Evolutionary conservation across 2,329 filamentous ascomycete species (phyloP), one percentile per base, ranked within the genome.

Genomic region (Neophaeococcomyces mojaviensis): DNA sequence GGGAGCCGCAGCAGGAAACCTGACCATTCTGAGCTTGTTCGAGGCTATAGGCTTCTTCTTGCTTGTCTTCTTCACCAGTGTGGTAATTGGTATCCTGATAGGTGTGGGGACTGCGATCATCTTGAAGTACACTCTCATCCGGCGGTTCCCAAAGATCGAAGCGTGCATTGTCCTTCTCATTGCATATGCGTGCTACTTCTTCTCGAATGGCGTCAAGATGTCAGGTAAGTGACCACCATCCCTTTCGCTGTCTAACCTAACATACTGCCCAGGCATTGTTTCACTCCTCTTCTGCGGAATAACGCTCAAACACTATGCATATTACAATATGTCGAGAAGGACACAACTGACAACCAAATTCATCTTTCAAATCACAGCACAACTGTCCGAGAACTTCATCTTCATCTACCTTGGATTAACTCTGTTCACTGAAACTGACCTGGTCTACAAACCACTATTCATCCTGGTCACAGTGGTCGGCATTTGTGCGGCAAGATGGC

Each of bases 251-350:
- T 28, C 24, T 28, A 28, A 28, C 5, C 24, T 28, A 28, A 28
- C 24, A 60, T 45, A 13, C 4, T 39, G n/a, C 13, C n/a, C 46
- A 92, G 88, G 89, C 56, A 98, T 98, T 59, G 92, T 98, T 55
- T 94, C 92, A 19, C 64, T 98, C 48, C 74, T 98, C 1, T 98
- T 98, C 72, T 98, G 92, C 65, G 92, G 92, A 46, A 98, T 98
- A 57, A 97, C 92, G 9, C 73, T 98, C 53, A 98, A 98, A 68
- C 92, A 98, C 64, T 98, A 98, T 61, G 92, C 92, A 52, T 98
- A 98, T 69, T 96, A 97, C 75, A 98, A 98, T 71, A 98, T 98
- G 92, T 98, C 92, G 24, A 82, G 92, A 39, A 83, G 92, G 51
- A 97, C 92, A 1, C 92, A 98, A 64, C 81, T 98, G 52, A 95